Evolutionary conservation across 1,139 yeast genomes (phyloP).

Genomic region (Scheffersomyces cryptocercus): DNA sequence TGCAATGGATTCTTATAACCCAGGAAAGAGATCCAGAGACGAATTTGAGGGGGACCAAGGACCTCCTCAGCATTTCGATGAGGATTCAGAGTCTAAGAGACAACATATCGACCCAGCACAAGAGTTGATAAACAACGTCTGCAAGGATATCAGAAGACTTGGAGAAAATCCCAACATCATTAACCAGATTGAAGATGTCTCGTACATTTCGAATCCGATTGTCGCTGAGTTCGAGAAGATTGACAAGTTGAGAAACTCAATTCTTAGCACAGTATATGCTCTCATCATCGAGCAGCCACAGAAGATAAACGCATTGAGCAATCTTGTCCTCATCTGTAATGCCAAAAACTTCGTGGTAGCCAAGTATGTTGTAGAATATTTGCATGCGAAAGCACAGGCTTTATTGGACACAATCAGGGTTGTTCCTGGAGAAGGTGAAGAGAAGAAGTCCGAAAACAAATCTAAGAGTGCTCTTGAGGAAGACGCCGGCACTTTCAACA

Average conservation of each 20-base stretch:
- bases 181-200: slow-evolving; percentile 62
- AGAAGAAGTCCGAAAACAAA: slow-evolving; percentile 1
- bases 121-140: slow-evolving; percentile 43
- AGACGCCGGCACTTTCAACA: slow-evolving; percentile 71
- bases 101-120: slow-evolving; percentile 44
- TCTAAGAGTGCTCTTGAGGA: slow-evolving; percentile 11
- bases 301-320: slow-evolving; percentile 70
- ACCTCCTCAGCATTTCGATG: slow-evolving; percentile 7
- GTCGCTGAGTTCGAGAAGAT: slow-evolving; percentile 70
- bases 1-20: slow-evolving; percentile 20
- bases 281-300: slow-evolving; percentile 88
- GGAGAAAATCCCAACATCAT: slow-evolving; percentile 61
- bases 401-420: slow-evolving; percentile 36
- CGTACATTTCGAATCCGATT: slow-evolving; percentile 65
- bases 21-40: slow-evolving; percentile 41
- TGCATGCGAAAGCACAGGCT: slow-evolving; percentile 62
- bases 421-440: neutral
- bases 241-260: slow-evolving; percentile 58
- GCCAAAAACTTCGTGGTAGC: slow-evolving; percentile 69
- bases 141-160: slow-evolving; percentile 60
- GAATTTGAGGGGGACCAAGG: slow-evolving; percentile 32
- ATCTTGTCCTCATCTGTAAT: slow-evolving; percentile 70
- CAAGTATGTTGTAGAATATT: slow-evolving; percentile 65
- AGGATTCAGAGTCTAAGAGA: slow-evolving; percentile 27
- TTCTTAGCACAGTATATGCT: slow-evolving; percentile 66